A percentile compares a stretch with the other conserved stretches of the same genome.
Evolutionary conservation across 306 rosid genomes (phyloP).

Genomic region (Alnus glutinosa): DNA sequence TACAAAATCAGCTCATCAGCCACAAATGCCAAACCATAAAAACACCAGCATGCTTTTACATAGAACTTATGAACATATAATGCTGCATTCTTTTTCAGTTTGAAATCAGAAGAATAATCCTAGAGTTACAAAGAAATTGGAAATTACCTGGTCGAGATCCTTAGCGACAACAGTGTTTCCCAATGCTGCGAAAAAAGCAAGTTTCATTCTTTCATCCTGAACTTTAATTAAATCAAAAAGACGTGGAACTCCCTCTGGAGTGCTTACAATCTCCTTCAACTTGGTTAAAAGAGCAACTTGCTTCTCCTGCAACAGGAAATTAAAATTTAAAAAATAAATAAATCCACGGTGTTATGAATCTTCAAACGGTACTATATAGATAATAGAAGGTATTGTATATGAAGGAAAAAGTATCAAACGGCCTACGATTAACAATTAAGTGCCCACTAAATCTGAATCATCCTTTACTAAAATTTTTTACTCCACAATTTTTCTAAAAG

Average conservation of each 20-base stretch:
- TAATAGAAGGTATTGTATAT: not conserved
- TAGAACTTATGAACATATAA: not conserved
- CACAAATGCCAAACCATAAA: slow-evolving; percentile 8
- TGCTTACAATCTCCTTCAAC: slow-evolving; percentile 55
- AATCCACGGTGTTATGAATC: not conserved
- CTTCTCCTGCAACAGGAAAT: slow-evolving; percentile 65
- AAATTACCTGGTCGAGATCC: slow-evolving; percentile 87
- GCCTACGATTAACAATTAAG: not conserved
- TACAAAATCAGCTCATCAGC: not conserved
- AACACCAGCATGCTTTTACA: not conserved
- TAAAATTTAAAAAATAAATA: slow-evolving; percentile 21
- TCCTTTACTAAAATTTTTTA: not conserved
- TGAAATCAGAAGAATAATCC: not conserved
- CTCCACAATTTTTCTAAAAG: not conserved
- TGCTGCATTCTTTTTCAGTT: not conserved
- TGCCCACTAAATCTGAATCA: slow-evolving; percentile 6
- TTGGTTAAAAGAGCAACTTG: slow-evolving; percentile 66
- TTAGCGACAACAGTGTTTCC: slow-evolving; percentile 82
- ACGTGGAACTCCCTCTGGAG: slow-evolving; percentile 93
- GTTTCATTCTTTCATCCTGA: slow-evolving; percentile 80
- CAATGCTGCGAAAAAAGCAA: slow-evolving; percentile 81
- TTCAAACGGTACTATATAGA: not conserved
- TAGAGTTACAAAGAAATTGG: slow-evolving; percentile 7
- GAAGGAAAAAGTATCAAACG: not conserved
- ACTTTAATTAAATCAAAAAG: slow-evolving; percentile 85